Evolutionary conservation across 2,329 filamentous ascomycete genomes (phyloP).

Genomic region (Lasiodiplodia sp.): DNA sequence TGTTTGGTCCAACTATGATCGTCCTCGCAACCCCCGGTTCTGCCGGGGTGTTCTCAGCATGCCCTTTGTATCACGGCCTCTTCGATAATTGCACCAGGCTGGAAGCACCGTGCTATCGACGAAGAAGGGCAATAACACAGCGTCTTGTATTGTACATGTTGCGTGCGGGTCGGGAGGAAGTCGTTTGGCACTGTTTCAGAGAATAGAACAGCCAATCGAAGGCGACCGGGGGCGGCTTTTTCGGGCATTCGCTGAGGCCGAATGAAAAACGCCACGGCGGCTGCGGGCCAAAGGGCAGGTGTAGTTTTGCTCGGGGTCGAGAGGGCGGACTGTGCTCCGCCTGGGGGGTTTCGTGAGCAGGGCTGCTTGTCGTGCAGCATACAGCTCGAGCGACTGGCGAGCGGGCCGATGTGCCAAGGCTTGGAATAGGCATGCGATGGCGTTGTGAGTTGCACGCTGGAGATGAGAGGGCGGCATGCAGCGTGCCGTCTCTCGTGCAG

Average conservation of each 20-base stretch:
- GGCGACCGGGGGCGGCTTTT: neutral
- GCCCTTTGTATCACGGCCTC: neutral
- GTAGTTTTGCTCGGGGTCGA: neutral
- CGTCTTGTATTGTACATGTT: neutral
- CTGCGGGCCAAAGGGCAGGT: neutral
- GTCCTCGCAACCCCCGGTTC: neutral
- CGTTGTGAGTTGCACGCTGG: slow-evolving; percentile 1
- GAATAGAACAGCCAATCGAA: neutral
- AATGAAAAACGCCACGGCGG: slow-evolving; percentile 17
- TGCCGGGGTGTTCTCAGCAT: neutral
- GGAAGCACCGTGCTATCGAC: neutral
- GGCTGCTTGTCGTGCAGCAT: neutral
- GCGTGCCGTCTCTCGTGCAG: slow-evolving; percentile 19
- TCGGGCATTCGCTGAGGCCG: neutral
- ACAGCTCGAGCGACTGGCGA: slow-evolving; percentile 9
- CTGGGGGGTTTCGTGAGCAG: neutral
- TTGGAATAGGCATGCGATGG: slow-evolving; percentile 18
- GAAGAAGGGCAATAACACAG: neutral
- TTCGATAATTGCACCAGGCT: neutral
- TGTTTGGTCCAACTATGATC: neutral
- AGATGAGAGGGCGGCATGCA: slow-evolving; percentile 19
- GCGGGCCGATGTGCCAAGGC: slow-evolving; percentile 23
- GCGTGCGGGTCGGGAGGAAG: neutral
- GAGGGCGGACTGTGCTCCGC: no score
- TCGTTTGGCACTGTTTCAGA: neutral